Base-by-base conservation (phyloP, 768 basidiomycete genomes). In the Bullera alba region DNA sequence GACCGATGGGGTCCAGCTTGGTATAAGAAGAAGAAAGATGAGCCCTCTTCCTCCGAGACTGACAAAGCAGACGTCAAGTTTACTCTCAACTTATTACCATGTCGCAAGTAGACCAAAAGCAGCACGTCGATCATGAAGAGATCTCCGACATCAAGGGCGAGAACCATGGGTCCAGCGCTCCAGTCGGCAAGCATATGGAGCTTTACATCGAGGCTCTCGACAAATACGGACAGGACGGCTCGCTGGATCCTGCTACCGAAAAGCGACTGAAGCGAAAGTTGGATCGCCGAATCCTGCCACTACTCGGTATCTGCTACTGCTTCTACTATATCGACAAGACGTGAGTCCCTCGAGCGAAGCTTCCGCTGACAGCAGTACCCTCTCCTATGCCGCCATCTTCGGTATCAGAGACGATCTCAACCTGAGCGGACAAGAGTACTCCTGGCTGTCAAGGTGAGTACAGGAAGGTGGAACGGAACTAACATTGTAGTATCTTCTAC, bases 401-500 rank as follows among this genome's bases (percentile, higher is more conserved):
- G 65, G 67, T 6, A 61, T 73, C 58, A 71, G 67, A 54, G 52
- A 57, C 12, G 75, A 71, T 46, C 57, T 76, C 1, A 23, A 73
- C 37, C 68, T 76, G 0, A 54, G 47, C 1, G 65, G 65, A 17
- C 58, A 58, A 17, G 56, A 76, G 47, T 76, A 76, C 50, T 74
- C 65, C 1, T 68, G 68, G 62, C 57, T 74, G 1, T 59, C 57
- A 4, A 51, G 44, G 54, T 59, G 32, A 12, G 54, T 47, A 15
- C 21, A 19, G 17, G 36, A n/a, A n/a, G n/a, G n/a, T n/a, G n/a
- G n/a, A n/a, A n/a, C n/a, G n/a, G n/a, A 14, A 28, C 14, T 25
- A 39, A 15, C 21, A n/a, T 46, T 27, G 57, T 35, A 70, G 65
- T 56, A 57, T 75, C 44, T 75, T 75, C 57, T 75, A 76, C 61